phyloP scores from a whole-genome alignment of 140 eudicot species.

The Senecio squalidus region DNA sequence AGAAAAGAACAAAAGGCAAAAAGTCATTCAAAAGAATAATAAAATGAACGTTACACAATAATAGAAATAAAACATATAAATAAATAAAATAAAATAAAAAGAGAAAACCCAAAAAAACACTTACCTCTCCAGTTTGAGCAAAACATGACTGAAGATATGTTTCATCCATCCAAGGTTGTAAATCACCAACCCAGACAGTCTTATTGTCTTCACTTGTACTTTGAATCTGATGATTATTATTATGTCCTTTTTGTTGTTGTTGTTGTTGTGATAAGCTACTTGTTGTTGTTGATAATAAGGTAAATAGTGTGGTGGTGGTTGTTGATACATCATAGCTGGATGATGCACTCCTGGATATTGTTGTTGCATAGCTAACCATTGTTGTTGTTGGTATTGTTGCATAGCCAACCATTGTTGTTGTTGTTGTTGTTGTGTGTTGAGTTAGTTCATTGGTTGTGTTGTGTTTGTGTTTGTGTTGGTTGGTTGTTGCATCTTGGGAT shows the following conservation, averaged over 20 bases:
- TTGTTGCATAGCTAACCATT: constrained; percentile 83
- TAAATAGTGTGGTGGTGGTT: constrained; percentile 47
- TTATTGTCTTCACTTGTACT: constrained; percentile 57
- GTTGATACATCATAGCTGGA: constrained; percentile 72
- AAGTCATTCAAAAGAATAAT: constrained; percentile 22
- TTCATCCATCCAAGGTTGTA: constrained; percentile 91
- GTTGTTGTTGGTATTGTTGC: constrained; percentile 65
- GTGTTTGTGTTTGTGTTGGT: constrained; percentile 27
- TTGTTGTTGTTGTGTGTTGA: constrained; percentile 27
- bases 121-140: constrained; percentile 65
- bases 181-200: constrained; percentile 91
- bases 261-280: constrained; percentile 24
- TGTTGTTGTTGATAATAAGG: constrained; percentile 36
- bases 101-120: constrained; percentile 4
- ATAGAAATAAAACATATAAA: constrained; percentile 13
- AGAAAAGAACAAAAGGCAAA: constrained; percentile 18
- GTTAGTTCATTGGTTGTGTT: constrained; percentile 25
- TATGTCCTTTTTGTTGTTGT: constrained; percentile 12
- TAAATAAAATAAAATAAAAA: no score
- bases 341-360: constrained; percentile 56
- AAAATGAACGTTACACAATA: constrained; percentile 16
- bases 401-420: constrained; percentile 69
- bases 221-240: constrained; percentile 40
- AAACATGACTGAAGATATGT: constrained; percentile 62
- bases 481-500: constrained; percentile 24